Evolutionary conservation across 2,329 filamentous ascomycete genomes (phyloP).

Genomic region (Paraphoma chrysanthemicola): DNA sequence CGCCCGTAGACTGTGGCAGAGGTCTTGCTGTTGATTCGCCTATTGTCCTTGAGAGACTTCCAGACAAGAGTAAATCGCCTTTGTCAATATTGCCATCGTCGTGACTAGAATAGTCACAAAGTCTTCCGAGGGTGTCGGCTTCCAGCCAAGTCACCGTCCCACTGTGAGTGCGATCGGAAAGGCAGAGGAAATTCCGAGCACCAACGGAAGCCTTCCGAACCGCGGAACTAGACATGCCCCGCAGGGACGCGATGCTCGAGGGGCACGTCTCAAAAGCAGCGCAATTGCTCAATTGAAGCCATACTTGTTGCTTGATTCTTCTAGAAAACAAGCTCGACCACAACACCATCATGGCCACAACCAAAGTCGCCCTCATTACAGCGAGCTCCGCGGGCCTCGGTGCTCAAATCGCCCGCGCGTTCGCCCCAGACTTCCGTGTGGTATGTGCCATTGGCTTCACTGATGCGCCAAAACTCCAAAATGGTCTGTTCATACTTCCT

Average conservation of each 20-base stretch:
- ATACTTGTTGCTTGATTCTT: not conserved
- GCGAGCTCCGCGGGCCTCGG: conserved; percentile 58
- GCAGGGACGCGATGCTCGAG: not conserved
- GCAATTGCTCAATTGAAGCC: not conserved
- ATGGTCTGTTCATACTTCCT: not conserved
- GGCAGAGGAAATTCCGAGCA: not conserved
- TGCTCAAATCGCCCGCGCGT: conserved; percentile 55
- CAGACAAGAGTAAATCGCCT: too few relatives aligned
- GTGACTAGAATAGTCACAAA: too few relatives aligned
- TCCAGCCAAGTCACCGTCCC: too few relatives aligned
- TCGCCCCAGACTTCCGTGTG: conserved; percentile 56
- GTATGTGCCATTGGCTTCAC: conserved; percentile 36
- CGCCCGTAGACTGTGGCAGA: too few relatives aligned
- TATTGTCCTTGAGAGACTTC: too few relatives aligned
- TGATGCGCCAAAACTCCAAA: not conserved
- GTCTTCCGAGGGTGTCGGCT: too few relatives aligned
- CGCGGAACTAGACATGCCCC: not conserved
- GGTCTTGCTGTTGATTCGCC: too few relatives aligned
- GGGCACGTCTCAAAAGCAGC: not conserved
- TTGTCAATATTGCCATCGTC: too few relatives aligned
- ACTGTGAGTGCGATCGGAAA: not conserved
- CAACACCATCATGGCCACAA: conserved; percentile 38
- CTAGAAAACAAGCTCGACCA: too few relatives aligned
- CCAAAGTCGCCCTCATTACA: conserved; percentile 57
- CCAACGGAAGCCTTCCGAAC: not conserved